Conservation (phyloP, 148 eudicot genomes). For the Selenicereus undatus region DNA sequence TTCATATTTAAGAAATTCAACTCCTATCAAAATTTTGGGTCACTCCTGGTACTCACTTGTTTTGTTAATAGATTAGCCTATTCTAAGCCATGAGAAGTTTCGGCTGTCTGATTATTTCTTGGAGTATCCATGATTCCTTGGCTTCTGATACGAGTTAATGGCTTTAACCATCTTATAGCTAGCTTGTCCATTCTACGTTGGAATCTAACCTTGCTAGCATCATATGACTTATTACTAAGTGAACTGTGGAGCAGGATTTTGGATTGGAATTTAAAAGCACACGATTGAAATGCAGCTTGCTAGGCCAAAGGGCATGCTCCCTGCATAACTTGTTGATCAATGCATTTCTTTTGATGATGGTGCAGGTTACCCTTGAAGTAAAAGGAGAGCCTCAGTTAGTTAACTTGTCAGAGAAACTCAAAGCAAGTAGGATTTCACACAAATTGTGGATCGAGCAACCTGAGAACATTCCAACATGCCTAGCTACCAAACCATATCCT, state of each 20-base stretch:
- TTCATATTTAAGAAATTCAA: too few species aligned
- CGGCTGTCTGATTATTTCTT: too few species aligned
- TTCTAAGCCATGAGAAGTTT: too few species aligned
- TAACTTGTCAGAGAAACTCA: slow-evolving; percentile 71
- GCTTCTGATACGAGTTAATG: too few species aligned
- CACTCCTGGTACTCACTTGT: too few species aligned
- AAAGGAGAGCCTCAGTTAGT: slow-evolving; percentile 73
- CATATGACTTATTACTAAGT: neutral
- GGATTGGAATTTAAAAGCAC: neutral
- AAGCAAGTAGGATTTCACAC: slow-evolving; percentile 48
- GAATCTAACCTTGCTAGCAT: too few species aligned
- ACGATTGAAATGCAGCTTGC: neutral
- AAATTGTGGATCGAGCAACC: slow-evolving; percentile 93
- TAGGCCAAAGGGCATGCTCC: neutral
- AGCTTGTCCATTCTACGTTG: neutral
- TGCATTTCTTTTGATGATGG: neutral
- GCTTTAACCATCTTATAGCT: neutral
- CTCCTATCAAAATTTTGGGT: too few species aligned
- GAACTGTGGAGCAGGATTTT: neutral
- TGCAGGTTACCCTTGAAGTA: slow-evolving; percentile 89
- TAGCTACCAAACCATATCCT: slow-evolving; percentile 85
- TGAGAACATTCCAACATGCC: slow-evolving; percentile 77
- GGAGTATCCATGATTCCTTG: too few species aligned
- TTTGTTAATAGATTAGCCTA: too few species aligned
- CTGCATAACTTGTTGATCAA: neutral